Conservation (phyloP, 768 basidiomycete species). For the Mycena metata region DNA sequence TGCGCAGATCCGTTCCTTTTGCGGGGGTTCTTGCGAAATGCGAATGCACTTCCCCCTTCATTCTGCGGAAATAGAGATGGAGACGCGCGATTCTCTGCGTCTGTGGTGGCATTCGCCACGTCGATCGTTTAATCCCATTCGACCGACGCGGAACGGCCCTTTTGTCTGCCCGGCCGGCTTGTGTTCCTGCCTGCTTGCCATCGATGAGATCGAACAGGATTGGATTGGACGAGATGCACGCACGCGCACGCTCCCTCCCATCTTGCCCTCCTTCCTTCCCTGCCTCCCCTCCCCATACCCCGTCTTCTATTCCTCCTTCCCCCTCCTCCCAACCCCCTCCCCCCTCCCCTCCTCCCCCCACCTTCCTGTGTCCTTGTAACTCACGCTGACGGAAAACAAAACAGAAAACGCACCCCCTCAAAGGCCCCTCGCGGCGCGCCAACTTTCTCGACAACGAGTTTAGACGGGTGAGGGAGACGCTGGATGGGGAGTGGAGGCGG, state of each 20-base stretch:
- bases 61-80: too few species aligned
- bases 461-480: slow-evolving; percentile 52
- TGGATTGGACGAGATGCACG: background rate
- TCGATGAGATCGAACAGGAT: background rate
- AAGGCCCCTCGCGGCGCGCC: slow-evolving; percentile 48
- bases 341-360: background rate
- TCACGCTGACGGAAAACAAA: too few species aligned
- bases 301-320: background rate
- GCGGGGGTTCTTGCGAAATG: too few species aligned
- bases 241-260: background rate
- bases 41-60: too few species aligned
- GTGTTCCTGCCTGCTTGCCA: background rate
- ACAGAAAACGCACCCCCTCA: slow-evolving; percentile 32
- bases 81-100: too few species aligned
- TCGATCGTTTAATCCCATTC: too few species aligned
- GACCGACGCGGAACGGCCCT: too few species aligned
- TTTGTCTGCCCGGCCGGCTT: too few species aligned
- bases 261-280: background rate
- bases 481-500: slow-evolving; percentile 60
- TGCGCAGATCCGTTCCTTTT: too few species aligned
- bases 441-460: slow-evolving; percentile 59
- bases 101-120: too few species aligned
- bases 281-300: too few species aligned
- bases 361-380: too few species aligned
- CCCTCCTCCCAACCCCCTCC: background rate